A percentile compares a stretch with the other conserved stretches of the same genome.
Evolutionary conservation across 208 protist species (phyloP).

Genomic region (Angomonas deanei): DNA sequence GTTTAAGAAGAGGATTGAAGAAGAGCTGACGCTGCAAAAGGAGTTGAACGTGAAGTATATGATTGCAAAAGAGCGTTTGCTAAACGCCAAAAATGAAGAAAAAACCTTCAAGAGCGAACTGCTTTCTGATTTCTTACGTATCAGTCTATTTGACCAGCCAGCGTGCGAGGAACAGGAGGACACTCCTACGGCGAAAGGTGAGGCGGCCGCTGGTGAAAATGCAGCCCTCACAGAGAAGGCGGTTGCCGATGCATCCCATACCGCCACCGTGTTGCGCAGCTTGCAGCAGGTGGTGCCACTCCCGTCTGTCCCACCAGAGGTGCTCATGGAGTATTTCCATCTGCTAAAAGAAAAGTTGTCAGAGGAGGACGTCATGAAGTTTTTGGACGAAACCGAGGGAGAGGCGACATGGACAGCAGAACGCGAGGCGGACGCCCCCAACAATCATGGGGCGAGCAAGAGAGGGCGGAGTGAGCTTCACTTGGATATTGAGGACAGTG

Average conservation of each 20-base stretch:
- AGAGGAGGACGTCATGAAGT: background rate
- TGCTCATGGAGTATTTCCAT: background rate
- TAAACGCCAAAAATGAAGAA: background rate
- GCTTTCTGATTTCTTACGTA: background rate
- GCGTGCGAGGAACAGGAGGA: background rate
- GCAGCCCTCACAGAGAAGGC: too few relatives aligned
- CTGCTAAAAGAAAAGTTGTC: background rate
- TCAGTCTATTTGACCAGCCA: background rate
- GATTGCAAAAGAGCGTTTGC: background rate
- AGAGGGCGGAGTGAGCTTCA: too few relatives aligned
- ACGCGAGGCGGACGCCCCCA: too few relatives aligned
- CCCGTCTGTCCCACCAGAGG: background rate
- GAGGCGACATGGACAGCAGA: too few relatives aligned
- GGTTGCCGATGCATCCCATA: too few relatives aligned
- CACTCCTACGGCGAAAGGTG: too few relatives aligned
- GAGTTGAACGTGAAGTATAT: background rate
- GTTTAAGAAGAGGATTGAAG: background rate
- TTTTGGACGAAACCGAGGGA: background rate
- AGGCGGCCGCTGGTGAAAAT: too few relatives aligned
- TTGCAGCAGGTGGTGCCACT: too few relatives aligned
- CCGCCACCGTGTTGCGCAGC: too few relatives aligned
- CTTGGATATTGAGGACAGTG: too few relatives aligned
- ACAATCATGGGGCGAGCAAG: too few relatives aligned
- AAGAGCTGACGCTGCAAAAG: background rate
- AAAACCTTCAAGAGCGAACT: background rate